Base-by-base conservation (phyloP, 163 green algal species). In the Volvox carteri region DNA sequence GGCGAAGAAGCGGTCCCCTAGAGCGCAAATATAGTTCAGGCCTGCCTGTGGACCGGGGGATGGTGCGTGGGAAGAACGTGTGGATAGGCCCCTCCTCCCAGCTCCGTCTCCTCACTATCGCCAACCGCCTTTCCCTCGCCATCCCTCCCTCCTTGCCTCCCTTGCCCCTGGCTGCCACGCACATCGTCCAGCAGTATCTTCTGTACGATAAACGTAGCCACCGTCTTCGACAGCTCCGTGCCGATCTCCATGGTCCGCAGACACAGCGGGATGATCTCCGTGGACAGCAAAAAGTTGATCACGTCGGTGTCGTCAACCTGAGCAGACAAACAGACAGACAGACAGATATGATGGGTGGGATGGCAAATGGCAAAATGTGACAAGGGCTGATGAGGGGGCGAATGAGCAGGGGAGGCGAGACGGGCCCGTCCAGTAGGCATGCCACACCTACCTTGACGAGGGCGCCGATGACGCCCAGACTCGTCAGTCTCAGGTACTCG, bases 131-230 rank as follows among this genome's bases (percentile, higher is more conserved):
- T n/a, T n/a, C n/a, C n/a, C n/a, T n/a, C n/a, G n/a, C n/a, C n/a
- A n/a, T n/a, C n/a, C n/a, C n/a, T n/a, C n/a, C n/a, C n/a, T n/a
- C n/a, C n/a, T n/a, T n/a, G n/a, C n/a, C n/a, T n/a, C n/a, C n/a
- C n/a, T n/a, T n/a, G n/a, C n/a, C n/a, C n/a, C n/a, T n/a, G n/a
- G n/a, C n/a, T n/a, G n/a, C n/a, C 67, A 77, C 92, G 89, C 75
- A 97, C 96, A 78, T 98, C 96, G 88, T 99, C 98, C 14, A 98
- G 93, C 79, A 99, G 93, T 67, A 99, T 99, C 88, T 99, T 99
- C 91, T 99, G 98, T 56, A 99, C 97, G 77, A 99, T 99, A 91
- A 99, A 99, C 28, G 98, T 99, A 25, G 97, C 97, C 30, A 99
- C 98, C 9, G 98, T 99, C 85, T 99, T 99, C 88, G 96, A 99